A percentile compares a stretch with the other conserved stretches of the same genome.
These are phyloP conservation scores for Coemansia umbellata DNA, from an alignment of 192 early-diverging fungal genomes.

Conservation along the genomic window DNA sequence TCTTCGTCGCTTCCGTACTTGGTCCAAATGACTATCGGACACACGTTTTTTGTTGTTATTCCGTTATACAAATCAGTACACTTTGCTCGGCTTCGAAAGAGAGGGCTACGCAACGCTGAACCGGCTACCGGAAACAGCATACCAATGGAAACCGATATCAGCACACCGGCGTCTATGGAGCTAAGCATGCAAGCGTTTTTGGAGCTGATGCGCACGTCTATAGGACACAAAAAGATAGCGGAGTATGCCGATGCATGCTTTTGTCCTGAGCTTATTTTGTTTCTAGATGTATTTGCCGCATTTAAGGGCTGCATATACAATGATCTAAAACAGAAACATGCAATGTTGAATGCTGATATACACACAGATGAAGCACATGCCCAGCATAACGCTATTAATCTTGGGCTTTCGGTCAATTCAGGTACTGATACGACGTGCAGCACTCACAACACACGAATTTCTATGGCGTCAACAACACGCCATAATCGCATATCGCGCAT, in stretches of 20 bases:
- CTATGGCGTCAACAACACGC: too few species aligned
- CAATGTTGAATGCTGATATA: too few species aligned
- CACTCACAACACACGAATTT: too few species aligned
- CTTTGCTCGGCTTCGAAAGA: slow-evolving; percentile 4
- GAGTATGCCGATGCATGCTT: slow-evolving; percentile 28
- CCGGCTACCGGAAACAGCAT: background rate
- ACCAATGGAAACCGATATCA: background rate
- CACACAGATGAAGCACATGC: too few species aligned
- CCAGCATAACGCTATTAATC: too few species aligned
- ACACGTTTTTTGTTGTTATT: slow-evolving; percentile 12
- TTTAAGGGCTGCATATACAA: slow-evolving; percentile 22
- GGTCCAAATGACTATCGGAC: slow-evolving; percentile 13
- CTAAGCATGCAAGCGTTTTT: slow-evolving; percentile 15
- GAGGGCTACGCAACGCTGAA: background rate
- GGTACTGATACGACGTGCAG: too few species aligned
- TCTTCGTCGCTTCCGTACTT: slow-evolving; percentile 13
- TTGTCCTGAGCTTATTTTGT: slow-evolving; percentile 32
- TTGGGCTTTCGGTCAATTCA: too few species aligned
- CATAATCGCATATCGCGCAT: too few species aligned
- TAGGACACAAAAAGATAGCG: slow-evolving; percentile 16
- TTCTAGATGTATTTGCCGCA: slow-evolving; percentile 33
- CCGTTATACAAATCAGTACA: slow-evolving; percentile 22
- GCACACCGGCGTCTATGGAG: background rate
- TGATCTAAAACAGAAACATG: background rate
- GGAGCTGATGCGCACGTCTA: slow-evolving; percentile 10